Evolutionary conservation across 257 asterid genomes (phyloP).

Genomic region (Cordia subcordata): DNA sequence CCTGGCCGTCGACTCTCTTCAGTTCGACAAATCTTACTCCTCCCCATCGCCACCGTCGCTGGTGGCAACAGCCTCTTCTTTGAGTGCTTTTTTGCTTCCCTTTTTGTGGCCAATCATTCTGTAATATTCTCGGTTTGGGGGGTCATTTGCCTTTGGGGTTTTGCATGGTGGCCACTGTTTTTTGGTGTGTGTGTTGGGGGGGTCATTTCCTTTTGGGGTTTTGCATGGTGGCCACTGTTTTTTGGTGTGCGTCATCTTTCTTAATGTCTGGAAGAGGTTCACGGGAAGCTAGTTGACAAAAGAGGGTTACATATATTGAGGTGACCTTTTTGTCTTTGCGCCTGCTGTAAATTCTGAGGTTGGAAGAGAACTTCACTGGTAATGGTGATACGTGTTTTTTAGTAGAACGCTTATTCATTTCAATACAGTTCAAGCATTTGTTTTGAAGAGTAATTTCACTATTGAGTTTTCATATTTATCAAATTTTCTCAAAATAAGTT

Average conservation of each 20-base stretch:
- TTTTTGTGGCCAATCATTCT: too few species aligned
- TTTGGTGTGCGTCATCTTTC: constrained; percentile 24
- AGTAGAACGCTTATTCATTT: too few species aligned
- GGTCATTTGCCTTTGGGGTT: neutral
- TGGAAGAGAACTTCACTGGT: too few species aligned
- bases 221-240: constrained; percentile 4
- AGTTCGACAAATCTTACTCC: constrained; percentile 55
- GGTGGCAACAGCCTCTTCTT: neutral
- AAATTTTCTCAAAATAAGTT: constrained; percentile 22
- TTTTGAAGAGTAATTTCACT: too few species aligned
- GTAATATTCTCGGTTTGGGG: too few species aligned
- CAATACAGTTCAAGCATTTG: too few species aligned
- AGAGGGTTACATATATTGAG: constrained; percentile 21
- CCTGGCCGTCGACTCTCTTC: constrained; percentile 86
- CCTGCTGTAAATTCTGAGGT: constrained; percentile 44
- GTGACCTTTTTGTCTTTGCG: constrained; percentile 43
- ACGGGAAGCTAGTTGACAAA: constrained; percentile 59
- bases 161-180: constrained; percentile 4
- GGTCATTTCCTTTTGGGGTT: neutral
- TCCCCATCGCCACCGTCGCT: constrained; percentile 17
- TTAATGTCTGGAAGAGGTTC: constrained; percentile 35
- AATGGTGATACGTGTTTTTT: too few species aligned
- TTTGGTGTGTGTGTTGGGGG: constrained; percentile 26
- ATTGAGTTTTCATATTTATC: too few species aligned
- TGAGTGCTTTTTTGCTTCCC: too few species aligned